A percentile compares a stretch with the other conserved stretches of the same genome.
Evolutionary conservation across 2,329 filamentous ascomycete species (phyloP).

Genomic region (Trichoderma semiorbis): DNA sequence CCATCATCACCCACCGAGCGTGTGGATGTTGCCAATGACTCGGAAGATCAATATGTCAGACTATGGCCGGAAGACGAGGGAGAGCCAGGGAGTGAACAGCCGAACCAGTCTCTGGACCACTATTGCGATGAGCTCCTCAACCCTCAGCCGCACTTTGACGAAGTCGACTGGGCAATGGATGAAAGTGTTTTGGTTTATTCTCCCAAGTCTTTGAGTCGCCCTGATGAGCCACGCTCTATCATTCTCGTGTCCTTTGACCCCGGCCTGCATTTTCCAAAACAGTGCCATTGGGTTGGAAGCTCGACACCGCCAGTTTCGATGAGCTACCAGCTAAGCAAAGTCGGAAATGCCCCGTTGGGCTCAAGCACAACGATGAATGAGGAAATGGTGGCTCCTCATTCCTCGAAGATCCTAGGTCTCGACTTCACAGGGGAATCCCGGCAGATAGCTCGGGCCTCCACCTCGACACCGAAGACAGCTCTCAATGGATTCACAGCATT

Average conservation of each 20-base stretch:
- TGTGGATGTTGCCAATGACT: background rate
- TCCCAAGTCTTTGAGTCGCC: slow-evolving; percentile 19
- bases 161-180: slow-evolving; percentile 42
- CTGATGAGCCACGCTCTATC: slow-evolving; percentile 22
- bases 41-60: slow-evolving; percentile 5
- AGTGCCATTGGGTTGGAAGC: slow-evolving; percentile 17
- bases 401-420: background rate
- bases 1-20: background rate
- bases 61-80: slow-evolving; percentile 26
- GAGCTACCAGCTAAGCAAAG: background rate
- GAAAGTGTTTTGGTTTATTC: slow-evolving; percentile 48
- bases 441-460: background rate
- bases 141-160: slow-evolving; percentile 28
- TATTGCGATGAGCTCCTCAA: slow-evolving; percentile 38
- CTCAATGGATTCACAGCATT: no score
- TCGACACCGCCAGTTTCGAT: background rate
- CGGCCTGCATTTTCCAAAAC: slow-evolving; percentile 23
- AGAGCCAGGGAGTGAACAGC: background rate
- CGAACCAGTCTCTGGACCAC: slow-evolving; percentile 8
- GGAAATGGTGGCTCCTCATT: background rate
- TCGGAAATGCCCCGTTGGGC: background rate
- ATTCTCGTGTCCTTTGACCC: slow-evolving; percentile 33
- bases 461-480: background rate
- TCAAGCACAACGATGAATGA: background rate
- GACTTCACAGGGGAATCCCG: background rate